Conservation (phyloP, 108 stramenopile genomes). For the Nitzschia putrida region DNA sequence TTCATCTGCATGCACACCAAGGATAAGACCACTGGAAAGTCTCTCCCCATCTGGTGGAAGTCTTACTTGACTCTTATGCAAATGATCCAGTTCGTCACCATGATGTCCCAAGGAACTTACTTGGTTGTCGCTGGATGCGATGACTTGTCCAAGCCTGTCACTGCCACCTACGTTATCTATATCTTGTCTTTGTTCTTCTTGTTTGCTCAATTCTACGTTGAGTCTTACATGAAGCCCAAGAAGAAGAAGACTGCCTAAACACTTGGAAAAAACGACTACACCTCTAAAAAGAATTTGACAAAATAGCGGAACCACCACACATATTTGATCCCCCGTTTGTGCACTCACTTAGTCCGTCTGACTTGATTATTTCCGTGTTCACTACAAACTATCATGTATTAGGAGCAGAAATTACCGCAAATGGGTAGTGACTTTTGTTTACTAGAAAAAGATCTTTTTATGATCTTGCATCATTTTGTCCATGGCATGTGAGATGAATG, state of each 20-base stretch:
- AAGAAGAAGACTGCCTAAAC: constrained; percentile 67
- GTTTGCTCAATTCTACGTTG: constrained; percentile 96
- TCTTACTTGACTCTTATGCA: constrained; percentile 91
- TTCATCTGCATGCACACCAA: constrained; percentile 99
- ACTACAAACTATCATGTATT: no score
- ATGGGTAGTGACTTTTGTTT: no score
- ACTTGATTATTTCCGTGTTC: no score
- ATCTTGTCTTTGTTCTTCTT: constrained; percentile 94
- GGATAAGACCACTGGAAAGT: constrained; percentile 81
- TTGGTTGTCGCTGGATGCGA: constrained; percentile 74
- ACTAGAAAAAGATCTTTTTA: no score
- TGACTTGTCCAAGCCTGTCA: constrained; percentile 65
- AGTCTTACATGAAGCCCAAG: constrained; percentile 88
- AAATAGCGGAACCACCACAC: no score
- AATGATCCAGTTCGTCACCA: constrained; percentile 95
- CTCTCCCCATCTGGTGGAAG: constrained; percentile 98
- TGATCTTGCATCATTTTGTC: no score
- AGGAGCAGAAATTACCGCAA: no score
- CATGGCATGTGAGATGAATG: no score
- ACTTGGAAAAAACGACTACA: no score
- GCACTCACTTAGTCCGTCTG: no score
- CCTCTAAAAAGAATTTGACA: no score
- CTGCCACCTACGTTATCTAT: constrained; percentile 86
- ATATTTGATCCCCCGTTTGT: no score
- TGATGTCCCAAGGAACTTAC: constrained; percentile 95